Conservation (phyloP, 208 protist species). For the Trypanosoma cruzi region DNA sequence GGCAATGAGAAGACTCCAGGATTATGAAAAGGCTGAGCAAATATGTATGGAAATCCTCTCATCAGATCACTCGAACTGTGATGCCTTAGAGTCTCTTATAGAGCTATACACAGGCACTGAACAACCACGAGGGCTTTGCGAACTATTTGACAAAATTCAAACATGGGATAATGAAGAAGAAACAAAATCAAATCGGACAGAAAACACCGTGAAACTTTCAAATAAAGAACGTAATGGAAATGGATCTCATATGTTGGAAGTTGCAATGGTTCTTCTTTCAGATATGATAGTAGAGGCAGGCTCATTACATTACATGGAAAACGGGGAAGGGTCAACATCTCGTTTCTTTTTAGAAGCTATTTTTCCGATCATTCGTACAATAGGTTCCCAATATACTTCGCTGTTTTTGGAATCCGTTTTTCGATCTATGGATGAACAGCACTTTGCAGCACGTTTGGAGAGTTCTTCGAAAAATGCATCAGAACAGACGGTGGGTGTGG, state of each 20-base stretch:
- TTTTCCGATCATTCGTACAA: conserved; percentile 33
- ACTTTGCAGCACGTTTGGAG: conserved; percentile 44
- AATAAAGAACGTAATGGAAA: conserved; percentile 7
- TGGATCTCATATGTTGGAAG: conserved; percentile 34
- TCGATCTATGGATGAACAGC: conserved; percentile 63
- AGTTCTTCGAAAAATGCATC: conserved; percentile 14
- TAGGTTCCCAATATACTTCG: conserved; percentile 43
- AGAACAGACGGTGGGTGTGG: conserved; percentile 33
- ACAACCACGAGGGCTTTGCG: conserved; percentile 34
- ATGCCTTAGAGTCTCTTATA: conserved; percentile 74
- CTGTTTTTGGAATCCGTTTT: conserved; percentile 58
- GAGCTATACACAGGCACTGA: conserved; percentile 69
- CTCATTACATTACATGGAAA: conserved; percentile 37
- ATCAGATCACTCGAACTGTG: conserved; percentile 49
- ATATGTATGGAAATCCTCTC: conserved; percentile 48
- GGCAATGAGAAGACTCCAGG: conserved; percentile 43
- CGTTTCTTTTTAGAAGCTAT: conserved; percentile 60
- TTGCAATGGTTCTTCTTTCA: conserved; percentile 59
- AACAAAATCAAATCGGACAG: conserved; percentile 7
- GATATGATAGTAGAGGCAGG: conserved; percentile 68
- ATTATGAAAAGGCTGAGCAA: conserved; percentile 48
- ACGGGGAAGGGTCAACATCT: conserved; percentile 73
- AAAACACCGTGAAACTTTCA: background rate
- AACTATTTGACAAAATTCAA: conserved; percentile 55
- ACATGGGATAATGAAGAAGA: conserved; percentile 27